phyloP scores from a whole-genome alignment of 352 stramenopile species.

The Phytophthora hybrid region DNA sequence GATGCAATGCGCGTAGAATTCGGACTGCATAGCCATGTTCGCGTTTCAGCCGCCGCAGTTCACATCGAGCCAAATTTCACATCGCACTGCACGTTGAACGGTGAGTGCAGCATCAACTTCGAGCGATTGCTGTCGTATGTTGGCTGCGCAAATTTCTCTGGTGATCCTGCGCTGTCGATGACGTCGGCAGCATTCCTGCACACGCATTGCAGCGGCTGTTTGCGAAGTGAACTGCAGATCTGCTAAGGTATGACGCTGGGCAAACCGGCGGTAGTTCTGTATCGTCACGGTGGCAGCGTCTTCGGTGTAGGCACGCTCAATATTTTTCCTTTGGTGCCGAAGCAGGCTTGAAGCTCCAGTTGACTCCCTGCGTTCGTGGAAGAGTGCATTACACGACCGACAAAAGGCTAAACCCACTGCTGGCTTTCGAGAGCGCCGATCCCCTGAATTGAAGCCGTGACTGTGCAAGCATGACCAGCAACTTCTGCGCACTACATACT shows the following conservation, averaged over 20 bases:
- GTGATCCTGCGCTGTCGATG: conserved; percentile 50
- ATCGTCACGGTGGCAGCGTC: conserved; percentile 45
- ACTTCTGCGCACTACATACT: conserved; percentile 43
- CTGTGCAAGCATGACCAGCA: conserved; percentile 50
- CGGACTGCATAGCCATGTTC: conserved; percentile 38
- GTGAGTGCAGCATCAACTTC: conserved; percentile 29
- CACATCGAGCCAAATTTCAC: conserved; percentile 33
- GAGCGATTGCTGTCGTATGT: conserved; percentile 27
- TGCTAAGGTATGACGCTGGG: conserved; percentile 47
- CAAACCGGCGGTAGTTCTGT: conserved; percentile 53
- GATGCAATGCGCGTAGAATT: conserved; percentile 52
- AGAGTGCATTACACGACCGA: conserved; percentile 51
- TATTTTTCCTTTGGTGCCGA: conserved; percentile 30
- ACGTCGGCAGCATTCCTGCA: conserved; percentile 50
- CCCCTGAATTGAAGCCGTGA: neutral
- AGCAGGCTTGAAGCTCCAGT: conserved; percentile 14
- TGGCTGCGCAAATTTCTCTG: conserved; percentile 37
- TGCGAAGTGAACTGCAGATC: conserved; percentile 29
- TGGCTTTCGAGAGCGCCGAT: neutral
- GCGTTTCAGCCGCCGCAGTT: conserved; percentile 11
- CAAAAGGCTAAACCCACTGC: conserved; percentile 44
- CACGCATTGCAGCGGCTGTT: conserved; percentile 34
- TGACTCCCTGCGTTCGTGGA: conserved; percentile 36
- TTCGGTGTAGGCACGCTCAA: conserved; percentile 38
- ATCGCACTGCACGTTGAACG: conserved; percentile 51